phyloP scores from a whole-genome alignment of 495 filamentous ascomycete species.

The Endocarpon pusillum region DNA sequence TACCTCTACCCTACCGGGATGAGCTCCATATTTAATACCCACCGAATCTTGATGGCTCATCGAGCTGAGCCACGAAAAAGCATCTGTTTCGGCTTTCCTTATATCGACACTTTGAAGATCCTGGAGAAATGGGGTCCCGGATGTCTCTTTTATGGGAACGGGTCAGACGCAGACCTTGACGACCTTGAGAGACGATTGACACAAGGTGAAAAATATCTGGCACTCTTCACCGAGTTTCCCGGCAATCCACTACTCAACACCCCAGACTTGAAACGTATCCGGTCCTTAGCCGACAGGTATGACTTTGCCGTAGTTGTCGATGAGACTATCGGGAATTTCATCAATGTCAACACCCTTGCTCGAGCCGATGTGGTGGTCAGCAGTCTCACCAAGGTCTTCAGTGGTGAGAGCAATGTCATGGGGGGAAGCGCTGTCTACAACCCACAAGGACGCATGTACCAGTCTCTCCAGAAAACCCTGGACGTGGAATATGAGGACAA shows the following conservation, averaged over 20 bases:
- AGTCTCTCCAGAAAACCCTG: slow-evolving; percentile 42
- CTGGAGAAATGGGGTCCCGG: slow-evolving; percentile 89
- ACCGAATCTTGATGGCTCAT: slow-evolving; percentile 48
- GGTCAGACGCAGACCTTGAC: slow-evolving; percentile 65
- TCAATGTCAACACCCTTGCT: slow-evolving; percentile 83
- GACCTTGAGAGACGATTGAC: slow-evolving; percentile 60
- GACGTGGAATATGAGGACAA: slow-evolving; percentile 62
- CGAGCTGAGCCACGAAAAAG: slow-evolving; percentile 21
- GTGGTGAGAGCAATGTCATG: slow-evolving; percentile 96
- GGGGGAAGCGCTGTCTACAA: slow-evolving; percentile 80
- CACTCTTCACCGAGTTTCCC: slow-evolving; percentile 86
- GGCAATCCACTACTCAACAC: slow-evolving; percentile 78
- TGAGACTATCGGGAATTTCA: slow-evolving; percentile 90
- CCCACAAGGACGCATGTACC: slow-evolving; percentile 57
- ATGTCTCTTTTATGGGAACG: slow-evolving; percentile 77
- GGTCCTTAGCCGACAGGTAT: slow-evolving; percentile 60
- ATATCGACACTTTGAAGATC: slow-evolving; percentile 91
- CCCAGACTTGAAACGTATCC: slow-evolving; percentile 69
- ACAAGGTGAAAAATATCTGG: slow-evolving; percentile 61
- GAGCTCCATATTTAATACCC: slow-evolving; percentile 83
- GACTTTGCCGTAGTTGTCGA: slow-evolving; percentile 86
- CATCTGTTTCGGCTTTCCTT: slow-evolving; percentile 55
- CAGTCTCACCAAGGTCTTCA: slow-evolving; percentile 92
- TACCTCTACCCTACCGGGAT: slow-evolving; percentile 81
- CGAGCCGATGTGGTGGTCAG: slow-evolving; percentile 83